Conservation (phyloP, 345 rosid species). For the Bruguiera parviflora region DNA sequence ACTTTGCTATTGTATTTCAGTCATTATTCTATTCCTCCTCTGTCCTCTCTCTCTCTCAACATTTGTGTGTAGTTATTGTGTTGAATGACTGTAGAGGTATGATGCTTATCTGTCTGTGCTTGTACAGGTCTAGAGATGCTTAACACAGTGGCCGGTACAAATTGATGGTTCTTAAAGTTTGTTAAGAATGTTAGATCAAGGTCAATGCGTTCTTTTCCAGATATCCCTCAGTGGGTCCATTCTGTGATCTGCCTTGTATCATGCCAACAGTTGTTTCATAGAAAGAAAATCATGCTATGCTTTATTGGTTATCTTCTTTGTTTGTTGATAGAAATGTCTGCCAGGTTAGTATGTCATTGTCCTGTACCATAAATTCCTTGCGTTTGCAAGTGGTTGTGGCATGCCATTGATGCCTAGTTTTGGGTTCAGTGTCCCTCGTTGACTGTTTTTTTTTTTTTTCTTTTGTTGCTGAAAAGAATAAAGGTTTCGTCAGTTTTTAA, state of each 20-base stretch:
- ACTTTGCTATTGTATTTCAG: too few relatives aligned
- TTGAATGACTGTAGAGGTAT: neutral
- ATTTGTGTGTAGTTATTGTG: too few relatives aligned
- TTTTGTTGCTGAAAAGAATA: conserved; percentile 24
- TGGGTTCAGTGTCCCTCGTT: conserved; percentile 22
- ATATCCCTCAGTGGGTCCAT: conserved; percentile 28
- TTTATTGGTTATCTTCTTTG: conserved; percentile 15
- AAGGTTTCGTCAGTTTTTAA: conserved; percentile 11
- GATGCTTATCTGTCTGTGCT: neutral
- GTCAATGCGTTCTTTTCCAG: conserved; percentile 31
- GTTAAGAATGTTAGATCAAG: conserved; percentile 47
- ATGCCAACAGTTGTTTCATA: conserved; percentile 46
- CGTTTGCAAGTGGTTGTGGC: conserved; percentile 41
- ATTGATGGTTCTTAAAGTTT: conserved; percentile 21
- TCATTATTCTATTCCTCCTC: too few relatives aligned
- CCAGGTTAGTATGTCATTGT: conserved; percentile 18
- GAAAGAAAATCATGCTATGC: conserved; percentile 43
- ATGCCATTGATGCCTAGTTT: conserved; percentile 25
- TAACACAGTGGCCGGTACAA: conserved; percentile 23
- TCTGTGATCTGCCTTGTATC: conserved; percentile 52
- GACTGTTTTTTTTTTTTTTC: conserved; percentile 3
- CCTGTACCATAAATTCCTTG: conserved; percentile 25
- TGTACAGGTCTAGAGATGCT: conserved; percentile 32
- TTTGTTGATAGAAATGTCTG: conserved; percentile 35
- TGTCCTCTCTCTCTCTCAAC: too few relatives aligned